Percentiles rank a stretch among this genome's conserved stretches.
These are phyloP conservation scores for Populus deltoides DNA, from an alignment of 345 rosid species.

Conservation along the genomic window DNA sequence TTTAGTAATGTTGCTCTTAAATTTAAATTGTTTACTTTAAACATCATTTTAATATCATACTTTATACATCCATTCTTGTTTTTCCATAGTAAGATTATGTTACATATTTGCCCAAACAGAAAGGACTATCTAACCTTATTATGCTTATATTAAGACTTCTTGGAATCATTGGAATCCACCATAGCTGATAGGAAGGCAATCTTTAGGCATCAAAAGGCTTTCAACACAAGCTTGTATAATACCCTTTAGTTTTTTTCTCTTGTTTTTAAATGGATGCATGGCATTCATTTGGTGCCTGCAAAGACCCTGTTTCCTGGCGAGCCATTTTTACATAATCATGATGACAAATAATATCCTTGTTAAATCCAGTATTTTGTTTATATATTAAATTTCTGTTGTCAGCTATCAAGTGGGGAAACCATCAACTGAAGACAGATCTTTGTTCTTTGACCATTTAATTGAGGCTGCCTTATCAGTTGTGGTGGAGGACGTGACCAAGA, in stretches of 20 bases:
- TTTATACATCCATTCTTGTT: background rate
- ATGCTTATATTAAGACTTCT: background rate
- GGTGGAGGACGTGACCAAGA: slow-evolving; percentile 49
- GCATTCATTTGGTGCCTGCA: background rate
- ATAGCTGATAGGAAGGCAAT: background rate
- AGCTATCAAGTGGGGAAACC: slow-evolving; percentile 81
- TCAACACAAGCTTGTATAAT: background rate
- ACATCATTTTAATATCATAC: background rate
- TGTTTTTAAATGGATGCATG: background rate
- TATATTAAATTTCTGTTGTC: slow-evolving; percentile 33
- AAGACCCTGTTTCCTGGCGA: background rate
- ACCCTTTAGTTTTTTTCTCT: background rate
- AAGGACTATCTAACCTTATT: background rate
- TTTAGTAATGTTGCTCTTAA: background rate
- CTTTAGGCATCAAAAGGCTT: background rate
- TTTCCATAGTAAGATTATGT: background rate
- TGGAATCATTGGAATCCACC: background rate
- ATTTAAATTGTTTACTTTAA: background rate
- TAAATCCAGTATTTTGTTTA: slow-evolving; percentile 13
- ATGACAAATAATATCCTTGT: background rate
- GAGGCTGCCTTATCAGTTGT: slow-evolving; percentile 89
- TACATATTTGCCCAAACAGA: background rate
- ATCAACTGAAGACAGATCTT: slow-evolving; percentile 70
- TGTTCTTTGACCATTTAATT: slow-evolving; percentile 70
- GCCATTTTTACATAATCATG: background rate